These are phyloP conservation scores for Eucalyptus melliodora DNA, from an alignment of 345 rosid species.

Conservation along the genomic window DNA sequence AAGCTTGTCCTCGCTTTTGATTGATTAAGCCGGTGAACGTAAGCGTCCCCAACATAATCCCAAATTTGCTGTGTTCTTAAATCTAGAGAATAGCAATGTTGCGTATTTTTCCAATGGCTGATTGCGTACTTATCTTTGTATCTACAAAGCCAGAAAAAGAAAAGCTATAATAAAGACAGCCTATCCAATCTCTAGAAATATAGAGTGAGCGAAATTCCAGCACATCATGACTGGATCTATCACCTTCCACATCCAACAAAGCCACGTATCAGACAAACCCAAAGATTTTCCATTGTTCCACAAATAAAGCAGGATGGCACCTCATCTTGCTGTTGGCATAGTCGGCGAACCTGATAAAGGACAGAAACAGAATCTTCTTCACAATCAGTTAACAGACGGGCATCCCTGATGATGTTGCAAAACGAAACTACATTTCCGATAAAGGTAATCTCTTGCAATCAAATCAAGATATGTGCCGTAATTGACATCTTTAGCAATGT, in stretches of 20 bases:
- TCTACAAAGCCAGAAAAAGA: constrained; percentile 13
- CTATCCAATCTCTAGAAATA: neutral
- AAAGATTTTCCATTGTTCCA: constrained; percentile 66
- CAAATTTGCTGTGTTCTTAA: no score
- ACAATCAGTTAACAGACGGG: neutral
- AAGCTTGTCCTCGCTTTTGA: no score
- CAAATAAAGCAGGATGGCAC: constrained; percentile 69
- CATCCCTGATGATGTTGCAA: no score
- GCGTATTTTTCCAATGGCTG: constrained; percentile 86
- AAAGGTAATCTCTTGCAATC: no score
- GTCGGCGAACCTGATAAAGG: constrained; percentile 55
- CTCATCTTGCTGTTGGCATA: constrained; percentile 89
- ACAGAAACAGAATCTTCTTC: neutral
- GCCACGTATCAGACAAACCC: constrained; percentile 92
- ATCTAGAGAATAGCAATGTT: no score
- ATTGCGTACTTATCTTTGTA: constrained; percentile 92
- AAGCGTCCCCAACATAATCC: no score
- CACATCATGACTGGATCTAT: neutral
- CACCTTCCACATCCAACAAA: constrained; percentile 98
- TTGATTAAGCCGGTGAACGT: no score
- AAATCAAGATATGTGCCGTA: no score
- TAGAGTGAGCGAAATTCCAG: neutral
- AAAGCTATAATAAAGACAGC: neutral
- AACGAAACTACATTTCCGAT: no score
- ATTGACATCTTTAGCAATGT: no score